A percentile compares a stretch with the other conserved stretches of the same genome.
Evolutionary conservation across 1,284 basidiomycete genomes (phyloP).

Genomic region (Vanrija pseudolonga): DNA sequence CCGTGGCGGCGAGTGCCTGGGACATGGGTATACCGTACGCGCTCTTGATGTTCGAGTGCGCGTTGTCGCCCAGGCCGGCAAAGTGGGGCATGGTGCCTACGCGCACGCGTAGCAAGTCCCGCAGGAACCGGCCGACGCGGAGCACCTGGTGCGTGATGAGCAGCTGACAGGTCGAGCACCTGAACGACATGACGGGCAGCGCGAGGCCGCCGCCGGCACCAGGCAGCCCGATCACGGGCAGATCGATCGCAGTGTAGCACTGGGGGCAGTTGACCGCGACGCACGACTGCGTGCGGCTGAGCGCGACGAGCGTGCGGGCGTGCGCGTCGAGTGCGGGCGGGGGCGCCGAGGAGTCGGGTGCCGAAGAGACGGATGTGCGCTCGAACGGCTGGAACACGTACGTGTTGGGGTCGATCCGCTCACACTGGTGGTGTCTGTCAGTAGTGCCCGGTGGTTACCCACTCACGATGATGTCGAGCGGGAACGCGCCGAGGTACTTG

Average conservation of each 20-base stretch:
- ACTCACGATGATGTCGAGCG: constrained; percentile 16
- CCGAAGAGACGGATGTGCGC: background rate
- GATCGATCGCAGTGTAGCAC: background rate
- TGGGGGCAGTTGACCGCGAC: constrained; percentile 13
- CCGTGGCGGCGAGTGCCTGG: background rate
- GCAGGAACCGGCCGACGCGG: constrained; percentile 54
- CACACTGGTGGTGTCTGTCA: background rate
- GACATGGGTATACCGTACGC: background rate
- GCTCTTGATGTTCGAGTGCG: background rate
- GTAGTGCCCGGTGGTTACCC: background rate
- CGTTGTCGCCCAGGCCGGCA: constrained; percentile 2
- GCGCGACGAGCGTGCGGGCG: constrained; percentile 4
- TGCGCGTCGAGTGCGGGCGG: constrained; percentile 6
- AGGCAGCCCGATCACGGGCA: constrained; percentile 9
- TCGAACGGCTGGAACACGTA: constrained; percentile 7
- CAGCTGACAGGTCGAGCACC: constrained; percentile 6
- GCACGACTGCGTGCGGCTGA: constrained; percentile 1
- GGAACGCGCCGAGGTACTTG: constrained; percentile 13
- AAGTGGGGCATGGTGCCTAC: background rate
- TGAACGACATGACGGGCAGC: constrained; percentile 5
- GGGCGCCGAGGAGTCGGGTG: background rate
- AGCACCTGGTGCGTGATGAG: constrained; percentile 16
- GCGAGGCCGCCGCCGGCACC: constrained; percentile 2
- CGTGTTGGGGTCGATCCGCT: constrained; percentile 10
- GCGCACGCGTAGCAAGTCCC: constrained; percentile 55